Conservation (phyloP, 805 yeast species). For the Starmerella davenportii region DNA sequence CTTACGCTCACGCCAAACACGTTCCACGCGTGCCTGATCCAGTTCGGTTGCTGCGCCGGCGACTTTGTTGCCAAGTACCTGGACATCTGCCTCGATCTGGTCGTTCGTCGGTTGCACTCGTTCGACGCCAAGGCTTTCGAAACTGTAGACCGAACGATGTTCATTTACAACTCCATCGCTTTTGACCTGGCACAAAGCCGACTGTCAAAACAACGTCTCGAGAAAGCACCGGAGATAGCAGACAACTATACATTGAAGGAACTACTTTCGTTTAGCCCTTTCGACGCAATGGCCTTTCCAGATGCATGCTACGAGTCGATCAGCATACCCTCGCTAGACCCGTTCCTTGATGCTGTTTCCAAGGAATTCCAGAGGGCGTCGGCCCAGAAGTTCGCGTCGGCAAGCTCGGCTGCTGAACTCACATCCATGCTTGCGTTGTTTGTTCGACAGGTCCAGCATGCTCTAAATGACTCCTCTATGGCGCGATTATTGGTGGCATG, state of each 20-base stretch:
- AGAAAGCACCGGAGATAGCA: constrained; percentile 10
- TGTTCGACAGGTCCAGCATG: constrained; percentile 7
- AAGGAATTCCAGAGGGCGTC: not conserved
- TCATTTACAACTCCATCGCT: constrained; percentile 8
- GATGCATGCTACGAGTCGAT: not conserved
- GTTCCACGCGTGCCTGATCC: constrained; percentile 15
- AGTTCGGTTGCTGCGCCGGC: constrained; percentile 7
- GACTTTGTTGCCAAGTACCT: constrained; percentile 9
- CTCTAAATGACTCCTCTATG: constrained; percentile 4
- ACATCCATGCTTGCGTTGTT: constrained; percentile 1
- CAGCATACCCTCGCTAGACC: constrained; percentile 1
- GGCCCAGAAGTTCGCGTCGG: not conserved
- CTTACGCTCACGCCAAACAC: constrained; percentile 9
- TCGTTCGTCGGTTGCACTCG: constrained; percentile 2
- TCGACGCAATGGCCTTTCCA: not conserved
- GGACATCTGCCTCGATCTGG: constrained; percentile 2
- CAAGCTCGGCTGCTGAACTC: not conserved
- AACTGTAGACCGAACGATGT: constrained; percentile 11
- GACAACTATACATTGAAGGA: not conserved
- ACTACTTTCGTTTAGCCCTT: not conserved
- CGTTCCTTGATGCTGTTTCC: constrained; percentile 2
- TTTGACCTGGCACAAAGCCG: constrained; percentile 9
- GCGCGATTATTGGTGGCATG: constrained; percentile 6
- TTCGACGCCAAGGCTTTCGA: constrained; percentile 4
- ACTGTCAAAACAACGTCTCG: constrained; percentile 8